Conservation (phyloP, 2,329 filamentous ascomycete genomes). For the Cryphonectria nitschkei region DNA sequence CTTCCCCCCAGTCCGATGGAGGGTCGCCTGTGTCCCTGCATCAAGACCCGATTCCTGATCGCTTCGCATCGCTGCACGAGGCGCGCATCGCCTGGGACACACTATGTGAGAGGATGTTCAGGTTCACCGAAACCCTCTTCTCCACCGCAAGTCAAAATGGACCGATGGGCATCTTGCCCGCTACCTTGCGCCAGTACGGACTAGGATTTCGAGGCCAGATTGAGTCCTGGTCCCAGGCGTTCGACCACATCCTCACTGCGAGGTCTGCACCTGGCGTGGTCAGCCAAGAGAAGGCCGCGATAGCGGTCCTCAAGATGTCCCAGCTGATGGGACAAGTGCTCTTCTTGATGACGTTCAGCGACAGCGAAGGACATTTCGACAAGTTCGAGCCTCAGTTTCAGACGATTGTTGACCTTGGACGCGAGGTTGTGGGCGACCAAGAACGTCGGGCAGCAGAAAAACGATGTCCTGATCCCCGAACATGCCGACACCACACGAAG, state of each 20-base stretch:
- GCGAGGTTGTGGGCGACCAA: slow-evolving; percentile 63
- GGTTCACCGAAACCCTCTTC: slow-evolving; percentile 61
- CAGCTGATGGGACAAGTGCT: slow-evolving; percentile 62
- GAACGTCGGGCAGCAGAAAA: slow-evolving; percentile 54
- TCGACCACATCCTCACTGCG: slow-evolving; percentile 56
- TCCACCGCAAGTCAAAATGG: slow-evolving; percentile 50
- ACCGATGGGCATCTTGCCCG: slow-evolving; percentile 57
- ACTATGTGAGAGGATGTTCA: slow-evolving; percentile 59
- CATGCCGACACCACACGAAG: slow-evolving; percentile 47
- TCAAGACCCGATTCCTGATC: slow-evolving; percentile 45
- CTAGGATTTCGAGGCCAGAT: slow-evolving; percentile 53
- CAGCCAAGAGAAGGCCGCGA: slow-evolving; percentile 61
- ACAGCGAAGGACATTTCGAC: slow-evolving; percentile 63
- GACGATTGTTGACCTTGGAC: slow-evolving; percentile 59
- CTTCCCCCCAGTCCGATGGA: slow-evolving; percentile 49
- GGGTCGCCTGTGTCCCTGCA: slow-evolving; percentile 46
- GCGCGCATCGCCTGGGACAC: slow-evolving; percentile 61
- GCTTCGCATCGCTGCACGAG: slow-evolving; percentile 55
- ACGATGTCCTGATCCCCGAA: slow-evolving; percentile 48
- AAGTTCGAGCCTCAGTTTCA: slow-evolving; percentile 55
- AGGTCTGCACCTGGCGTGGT: slow-evolving; percentile 53
- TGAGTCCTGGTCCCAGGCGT: slow-evolving; percentile 59
- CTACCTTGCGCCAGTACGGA: slow-evolving; percentile 52
- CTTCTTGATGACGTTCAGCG: slow-evolving; percentile 63
- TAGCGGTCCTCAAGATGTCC: slow-evolving; percentile 65